Base-by-base conservation (phyloP, 2,329 filamentous ascomycete genomes). In the Bipolaris bicolor region DNA sequence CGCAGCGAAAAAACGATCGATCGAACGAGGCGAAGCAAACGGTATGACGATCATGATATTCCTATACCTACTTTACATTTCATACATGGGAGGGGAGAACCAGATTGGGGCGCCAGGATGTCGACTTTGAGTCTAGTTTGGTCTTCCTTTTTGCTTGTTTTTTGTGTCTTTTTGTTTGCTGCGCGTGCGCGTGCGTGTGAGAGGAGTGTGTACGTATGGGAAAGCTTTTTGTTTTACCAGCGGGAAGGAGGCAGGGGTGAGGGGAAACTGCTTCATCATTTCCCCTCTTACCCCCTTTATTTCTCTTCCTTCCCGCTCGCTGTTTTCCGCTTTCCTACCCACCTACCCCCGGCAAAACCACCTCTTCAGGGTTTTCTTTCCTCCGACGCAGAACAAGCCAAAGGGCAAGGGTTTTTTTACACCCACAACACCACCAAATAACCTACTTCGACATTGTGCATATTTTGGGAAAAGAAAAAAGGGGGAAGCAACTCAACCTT, bases 381-480 rank as follows among this genome's bases (percentile, higher is more conserved):
- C 29, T 31, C 29, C 9, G 10, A 31, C 10, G 10, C 29, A 11
- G 10, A 10, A 31, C 7, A 31, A 31, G 29, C 10, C 29, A 31
- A 31, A 31, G 29, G 29, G 29, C 4, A 7, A 7, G 29, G 26
- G 26, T 3, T n/a, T 50, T 52, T 39, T 39, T 26, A 7, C 41
- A 52, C 34, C 43, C 11, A 33, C 29, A 20, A 22, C n/a, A 34
- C n/a, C 26, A 34, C 37, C 15, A 10, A 39, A 39, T 39, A 33
- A 53, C 36, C 44, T 57, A 52, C 45, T 51, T 41, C 33, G 31
- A 61, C 47, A 55, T 64, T 64, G 63, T 66, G 63, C 63, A 66
- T 66, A 64, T 58, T 66, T 55, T 49, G 51, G 55, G 46, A 56
- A 60, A 60, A 47, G 44, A 53, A 56, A 24, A 24, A 26, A 49